These are phyloP conservation scores for Fusarium nelsonii DNA, from an alignment of 2,329 filamentous ascomycete genomes.

Conservation along the genomic window DNA sequence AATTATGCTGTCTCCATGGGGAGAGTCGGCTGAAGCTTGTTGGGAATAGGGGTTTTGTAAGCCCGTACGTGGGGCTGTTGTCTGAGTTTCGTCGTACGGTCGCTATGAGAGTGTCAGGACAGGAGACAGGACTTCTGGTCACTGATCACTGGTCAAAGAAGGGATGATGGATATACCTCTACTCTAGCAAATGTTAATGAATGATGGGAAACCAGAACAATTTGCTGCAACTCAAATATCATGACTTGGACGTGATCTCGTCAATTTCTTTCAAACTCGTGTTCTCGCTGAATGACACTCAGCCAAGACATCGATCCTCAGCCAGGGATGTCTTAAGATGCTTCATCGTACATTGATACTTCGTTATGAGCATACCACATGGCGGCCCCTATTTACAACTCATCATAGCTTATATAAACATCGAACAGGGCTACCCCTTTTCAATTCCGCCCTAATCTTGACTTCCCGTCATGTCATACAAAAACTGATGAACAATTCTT, in stretches of 20 bases:
- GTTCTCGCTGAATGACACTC: too few relatives aligned
- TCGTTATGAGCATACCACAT: constrained; percentile 2
- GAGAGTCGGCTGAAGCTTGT: constrained; percentile 2
- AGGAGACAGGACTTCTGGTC: neutral
- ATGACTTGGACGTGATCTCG: neutral
- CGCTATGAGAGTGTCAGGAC: constrained; percentile 5
- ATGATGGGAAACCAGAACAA: neutral
- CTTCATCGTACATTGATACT: constrained; percentile 21
- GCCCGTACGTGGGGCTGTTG: constrained; percentile 3
- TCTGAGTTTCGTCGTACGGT: constrained; percentile 6
- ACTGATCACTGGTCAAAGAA: neutral
- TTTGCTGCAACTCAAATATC: neutral
- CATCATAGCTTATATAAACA: constrained; percentile 23
- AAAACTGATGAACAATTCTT: neutral
- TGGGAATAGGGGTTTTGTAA: neutral
- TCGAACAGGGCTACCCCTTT: constrained; percentile 7
- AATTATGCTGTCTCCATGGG: neutral
- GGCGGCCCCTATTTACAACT: constrained; percentile 6
- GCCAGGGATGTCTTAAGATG: neutral
- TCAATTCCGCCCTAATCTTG: constrained; percentile 18
- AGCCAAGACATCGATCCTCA: neutral
- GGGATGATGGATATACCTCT: constrained; percentile 34
- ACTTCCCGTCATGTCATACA: constrained; percentile 7
- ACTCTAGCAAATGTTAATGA: constrained; percentile 18
- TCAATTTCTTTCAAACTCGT: neutral